Base-by-base conservation (phyloP, 768 basidiomycete genomes). In the Ephemerocybe angulata region DNA sequence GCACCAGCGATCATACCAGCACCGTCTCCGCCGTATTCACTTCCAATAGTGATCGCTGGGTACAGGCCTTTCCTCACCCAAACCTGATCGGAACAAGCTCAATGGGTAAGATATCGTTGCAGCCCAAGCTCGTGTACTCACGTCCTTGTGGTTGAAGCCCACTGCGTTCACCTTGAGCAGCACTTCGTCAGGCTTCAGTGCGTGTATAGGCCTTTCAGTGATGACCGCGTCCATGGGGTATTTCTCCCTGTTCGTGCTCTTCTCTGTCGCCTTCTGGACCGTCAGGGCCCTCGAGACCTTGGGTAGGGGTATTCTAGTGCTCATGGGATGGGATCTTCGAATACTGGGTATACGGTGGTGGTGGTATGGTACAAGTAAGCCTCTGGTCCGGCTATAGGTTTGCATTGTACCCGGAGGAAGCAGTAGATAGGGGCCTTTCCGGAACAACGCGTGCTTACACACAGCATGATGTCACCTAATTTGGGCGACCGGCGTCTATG, bases 61-160 rank as follows among this genome's bases (percentile, higher is more conserved):
- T 92, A 90, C 63, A 73, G 69, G 10, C 86, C 86, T 54, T 76
- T 78, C 22, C 87, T 76, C 30, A 88, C 82, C 90, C 90, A 92
- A 11, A 89, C 72, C 88, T 92, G 58, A 50, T 13, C 21, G 42
- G 19, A 19, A 12, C 24, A 28, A 22, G 2, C 11, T 28, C 5
- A 4, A 48, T 22, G 29, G 27, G 4, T 27, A 28, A 30, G 25
- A 13, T 5, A n/a, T 22, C 24, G 15, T 25, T 15, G n/a, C 13
- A 19, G 1, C 13, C 1, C 41, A 19, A 29, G n/a, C 17, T 27
- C 1, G 22, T 5, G 37, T 17, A 59, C 67, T 44, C 56, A 88
- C 87, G 62, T 90, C 90, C 63, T 86, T 76, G 62, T 85, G 90
- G 65, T 93, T 93, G 74, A 89, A 89, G 15, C 80, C 83, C 0